These are phyloP conservation scores for Cairneyella variabilis DNA, from an alignment of 495 filamentous ascomycete genomes.

Conservation along the genomic window DNA sequence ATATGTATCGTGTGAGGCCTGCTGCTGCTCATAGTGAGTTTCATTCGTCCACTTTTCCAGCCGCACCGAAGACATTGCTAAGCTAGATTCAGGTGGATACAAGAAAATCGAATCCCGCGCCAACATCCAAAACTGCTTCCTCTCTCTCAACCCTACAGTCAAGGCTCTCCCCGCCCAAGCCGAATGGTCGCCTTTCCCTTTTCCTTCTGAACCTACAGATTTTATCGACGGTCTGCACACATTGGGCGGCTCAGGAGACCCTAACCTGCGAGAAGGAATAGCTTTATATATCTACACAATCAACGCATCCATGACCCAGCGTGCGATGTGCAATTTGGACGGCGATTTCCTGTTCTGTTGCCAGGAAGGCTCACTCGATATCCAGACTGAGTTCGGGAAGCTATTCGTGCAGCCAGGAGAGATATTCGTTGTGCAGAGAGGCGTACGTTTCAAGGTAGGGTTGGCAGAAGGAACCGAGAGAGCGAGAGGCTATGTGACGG, in stretches of 20 bases:
- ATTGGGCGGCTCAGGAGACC: constrained; percentile 63
- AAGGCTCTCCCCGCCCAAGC: constrained; percentile 63
- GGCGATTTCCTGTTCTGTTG: constrained; percentile 69
- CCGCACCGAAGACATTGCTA: constrained; percentile 7
- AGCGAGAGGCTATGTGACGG: constrained; percentile 66
- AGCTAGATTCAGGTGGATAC: constrained; percentile 20
- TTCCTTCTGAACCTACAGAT: constrained; percentile 47
- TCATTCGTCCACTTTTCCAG: constrained; percentile 4
- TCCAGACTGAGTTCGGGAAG: constrained; percentile 65
- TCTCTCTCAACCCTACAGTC: constrained; percentile 44
- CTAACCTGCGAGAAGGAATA: constrained; percentile 60
- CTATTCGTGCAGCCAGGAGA: constrained; percentile 65
- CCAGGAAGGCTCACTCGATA: constrained; percentile 65
- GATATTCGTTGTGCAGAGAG: constrained; percentile 67
- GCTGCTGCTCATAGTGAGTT: constrained; percentile 55
- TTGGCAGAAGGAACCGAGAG: constrained; percentile 45
- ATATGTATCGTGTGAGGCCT: constrained; percentile 72
- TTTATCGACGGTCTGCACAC: constrained; percentile 64
- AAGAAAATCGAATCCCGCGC: constrained; percentile 42
- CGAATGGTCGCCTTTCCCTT: constrained; percentile 70
- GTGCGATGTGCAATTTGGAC: constrained; percentile 66
- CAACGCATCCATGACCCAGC: constrained; percentile 58
- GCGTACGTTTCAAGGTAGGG: constrained; percentile 60
- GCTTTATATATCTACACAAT: constrained; percentile 65
- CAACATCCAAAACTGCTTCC: constrained; percentile 25